A percentile compares a stretch with the other conserved stretches of the same genome.
Conservation (phyloP, 2,329 filamentous ascomycete species). For the Graphilbum sp. region DNA sequence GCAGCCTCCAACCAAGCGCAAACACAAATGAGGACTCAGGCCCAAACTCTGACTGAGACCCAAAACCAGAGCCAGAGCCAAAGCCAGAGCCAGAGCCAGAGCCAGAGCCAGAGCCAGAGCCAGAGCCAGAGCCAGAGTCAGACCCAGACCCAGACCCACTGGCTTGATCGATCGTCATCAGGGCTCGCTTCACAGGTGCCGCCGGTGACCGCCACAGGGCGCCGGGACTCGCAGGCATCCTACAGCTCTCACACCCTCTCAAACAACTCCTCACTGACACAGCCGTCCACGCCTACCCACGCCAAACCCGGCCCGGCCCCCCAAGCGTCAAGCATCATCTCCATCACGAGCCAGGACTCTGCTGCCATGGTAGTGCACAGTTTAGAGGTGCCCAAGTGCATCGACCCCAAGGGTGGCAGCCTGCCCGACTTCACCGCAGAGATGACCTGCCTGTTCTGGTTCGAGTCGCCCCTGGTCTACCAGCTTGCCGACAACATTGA, state of each 20-base stretch:
- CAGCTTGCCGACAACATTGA: slow-evolving; percentile 52
- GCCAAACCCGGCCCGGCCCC: slow-evolving; percentile 21
- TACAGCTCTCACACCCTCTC: neutral
- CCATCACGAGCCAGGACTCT: slow-evolving; percentile 21
- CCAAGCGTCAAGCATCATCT: slow-evolving; percentile 16
- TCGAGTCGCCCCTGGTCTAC: slow-evolving; percentile 71
- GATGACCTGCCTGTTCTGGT: slow-evolving; percentile 97
- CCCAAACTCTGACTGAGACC: too few species aligned
- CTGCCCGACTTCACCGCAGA: slow-evolving; percentile 72
- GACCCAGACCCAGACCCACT: too few species aligned
- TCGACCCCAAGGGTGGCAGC: slow-evolving; percentile 59
- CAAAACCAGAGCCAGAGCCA: too few species aligned
- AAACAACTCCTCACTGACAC: neutral
- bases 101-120: too few species aligned
- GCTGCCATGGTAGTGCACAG: slow-evolving; percentile 35
- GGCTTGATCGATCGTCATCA: too few species aligned
- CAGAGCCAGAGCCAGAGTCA: too few species aligned
- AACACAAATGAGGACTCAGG: too few species aligned
- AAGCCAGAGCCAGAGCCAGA: too few species aligned
- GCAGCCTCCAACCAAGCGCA: too few species aligned
- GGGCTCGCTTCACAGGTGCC: too few species aligned
- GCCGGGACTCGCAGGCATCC: neutral
- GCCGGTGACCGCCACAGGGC: too few species aligned
- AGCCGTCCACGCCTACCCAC: neutral
- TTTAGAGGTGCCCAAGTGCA: slow-evolving; percentile 58